Evolutionary conservation across 2,329 filamentous ascomycete genomes (phyloP).

Genomic region (Aspergillus sp.): DNA sequence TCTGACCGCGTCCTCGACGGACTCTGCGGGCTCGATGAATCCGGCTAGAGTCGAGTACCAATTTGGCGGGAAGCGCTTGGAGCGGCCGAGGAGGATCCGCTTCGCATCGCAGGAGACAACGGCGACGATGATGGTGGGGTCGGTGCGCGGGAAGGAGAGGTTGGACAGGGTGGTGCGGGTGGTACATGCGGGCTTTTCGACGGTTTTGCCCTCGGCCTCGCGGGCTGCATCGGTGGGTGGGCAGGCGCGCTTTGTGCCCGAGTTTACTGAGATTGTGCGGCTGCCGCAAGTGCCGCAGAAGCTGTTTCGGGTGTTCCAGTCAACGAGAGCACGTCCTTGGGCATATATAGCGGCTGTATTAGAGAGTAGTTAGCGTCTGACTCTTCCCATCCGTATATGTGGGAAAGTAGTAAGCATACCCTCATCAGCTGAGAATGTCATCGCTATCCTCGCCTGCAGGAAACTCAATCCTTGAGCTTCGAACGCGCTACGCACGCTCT

Average conservation of each 20-base stretch:
- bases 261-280: conserved; percentile 62
- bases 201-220: conserved; percentile 27
- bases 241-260: conserved; percentile 46
- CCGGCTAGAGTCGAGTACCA: conserved; percentile 90
- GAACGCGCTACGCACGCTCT: conserved; percentile 58
- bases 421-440: conserved; percentile 60
- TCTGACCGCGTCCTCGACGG: conserved; percentile 78
- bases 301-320: conserved; percentile 92
- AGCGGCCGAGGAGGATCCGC: conserved; percentile 77
- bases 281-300: conserved; percentile 90
- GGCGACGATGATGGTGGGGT: conserved; percentile 93
- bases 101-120: conserved; percentile 78
- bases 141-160: conserved; percentile 85
- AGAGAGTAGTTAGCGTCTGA: not conserved
- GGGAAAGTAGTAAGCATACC: conserved; percentile 45
- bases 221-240: conserved; percentile 44
- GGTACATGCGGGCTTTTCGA: conserved; percentile 66
- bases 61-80: conserved; percentile 75
- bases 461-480: conserved; percentile 66
- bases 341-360: conserved; percentile 79
- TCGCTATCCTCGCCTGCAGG: conserved; percentile 63
- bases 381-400: not conserved
- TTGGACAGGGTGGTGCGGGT: conserved; percentile 87
- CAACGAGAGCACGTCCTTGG: conserved; percentile 80
- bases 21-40: conserved; percentile 83